Conservation (phyloP, 805 yeast genomes). For the Pichia thaimueangensis region DNA sequence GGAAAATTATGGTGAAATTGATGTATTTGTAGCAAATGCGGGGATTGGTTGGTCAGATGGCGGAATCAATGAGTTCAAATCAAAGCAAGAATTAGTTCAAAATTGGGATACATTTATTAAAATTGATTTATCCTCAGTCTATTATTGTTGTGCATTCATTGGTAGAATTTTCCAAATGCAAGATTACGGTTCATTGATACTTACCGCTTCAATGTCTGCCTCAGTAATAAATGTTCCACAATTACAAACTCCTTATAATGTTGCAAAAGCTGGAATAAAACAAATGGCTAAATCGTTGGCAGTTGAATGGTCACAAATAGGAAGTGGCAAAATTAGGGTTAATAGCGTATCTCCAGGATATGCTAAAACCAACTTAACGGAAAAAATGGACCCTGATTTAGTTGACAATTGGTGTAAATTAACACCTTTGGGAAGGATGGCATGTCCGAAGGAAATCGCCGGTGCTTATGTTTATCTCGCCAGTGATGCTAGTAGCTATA, state of each 20-base stretch:
- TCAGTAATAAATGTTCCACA: constrained; percentile 85
- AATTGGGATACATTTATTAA: constrained; percentile 70
- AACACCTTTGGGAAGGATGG: constrained; percentile 72
- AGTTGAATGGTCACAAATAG: constrained; percentile 84
- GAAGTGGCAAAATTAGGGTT: constrained; percentile 52
- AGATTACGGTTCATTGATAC: constrained; percentile 69
- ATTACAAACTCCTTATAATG: constrained; percentile 78
- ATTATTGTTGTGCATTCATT: constrained; percentile 67
- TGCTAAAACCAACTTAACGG: constrained; percentile 63
- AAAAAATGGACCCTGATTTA: constrained; percentile 38
- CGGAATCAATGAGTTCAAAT: constrained; percentile 37
- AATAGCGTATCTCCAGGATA: constrained; percentile 85
- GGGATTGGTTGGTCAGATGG: constrained; percentile 77
- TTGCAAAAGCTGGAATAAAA: constrained; percentile 77
- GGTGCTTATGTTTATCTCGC: constrained; percentile 80
- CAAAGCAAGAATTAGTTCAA: constrained; percentile 37
- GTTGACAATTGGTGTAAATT: constrained; percentile 43
- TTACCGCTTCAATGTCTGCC: constrained; percentile 88
- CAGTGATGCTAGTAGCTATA: constrained; percentile 71
- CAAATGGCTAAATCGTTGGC: constrained; percentile 76
- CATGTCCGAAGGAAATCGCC: constrained; percentile 61
- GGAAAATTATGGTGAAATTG: constrained; percentile 34
- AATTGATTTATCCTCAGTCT: constrained; percentile 74
- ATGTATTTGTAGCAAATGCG: constrained; percentile 39
- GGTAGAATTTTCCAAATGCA: constrained; percentile 70